Evolutionary conservation across 2,329 filamentous ascomycete genomes (phyloP).

Genomic region (Penicillium sp.): DNA sequence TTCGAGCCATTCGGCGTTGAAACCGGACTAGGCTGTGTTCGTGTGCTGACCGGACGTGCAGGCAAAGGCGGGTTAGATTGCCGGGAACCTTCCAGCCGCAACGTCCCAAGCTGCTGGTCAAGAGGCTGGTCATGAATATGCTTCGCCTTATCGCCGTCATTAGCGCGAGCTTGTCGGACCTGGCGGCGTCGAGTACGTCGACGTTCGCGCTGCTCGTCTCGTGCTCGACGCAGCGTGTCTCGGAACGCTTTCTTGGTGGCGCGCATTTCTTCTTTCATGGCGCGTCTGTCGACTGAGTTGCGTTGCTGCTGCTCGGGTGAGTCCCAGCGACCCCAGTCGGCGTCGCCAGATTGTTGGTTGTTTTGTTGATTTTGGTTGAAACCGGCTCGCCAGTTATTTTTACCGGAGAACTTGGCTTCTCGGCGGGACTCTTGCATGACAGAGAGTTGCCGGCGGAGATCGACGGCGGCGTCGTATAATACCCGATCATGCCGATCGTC

Average conservation of each 20-base stretch:
- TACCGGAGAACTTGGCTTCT: slow-evolving; percentile 28
- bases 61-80: not conserved
- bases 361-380: slow-evolving; percentile 13
- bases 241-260: slow-evolving; percentile 40
- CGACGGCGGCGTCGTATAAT: slow-evolving; percentile 37
- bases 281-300: slow-evolving; percentile 29
- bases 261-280: slow-evolving; percentile 40
- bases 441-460: slow-evolving; percentile 37
- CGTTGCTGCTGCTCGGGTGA: slow-evolving; percentile 36
- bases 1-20: not conserved
- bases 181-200: slow-evolving; percentile 25
- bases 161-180: slow-evolving; percentile 20
- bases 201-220: slow-evolving; percentile 38
- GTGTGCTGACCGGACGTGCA: slow-evolving; percentile 10
- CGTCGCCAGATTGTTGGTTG: slow-evolving; percentile 14
- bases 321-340: slow-evolving; percentile 39
- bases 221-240: slow-evolving; percentile 35
- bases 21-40: not conserved
- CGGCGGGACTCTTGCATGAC: slow-evolving; percentile 37
- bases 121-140: slow-evolving; percentile 14
- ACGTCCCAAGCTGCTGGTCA: slow-evolving; percentile 11
- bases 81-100: not conserved
- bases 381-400: slow-evolving; percentile 25
- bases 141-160: slow-evolving; percentile 1
- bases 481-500: slow-evolving; percentile 39